A percentile compares a stretch with the other conserved stretches of the same genome.
Conservation (phyloP, 148 eudicot species). For the Gaultheria prostrata region DNA sequence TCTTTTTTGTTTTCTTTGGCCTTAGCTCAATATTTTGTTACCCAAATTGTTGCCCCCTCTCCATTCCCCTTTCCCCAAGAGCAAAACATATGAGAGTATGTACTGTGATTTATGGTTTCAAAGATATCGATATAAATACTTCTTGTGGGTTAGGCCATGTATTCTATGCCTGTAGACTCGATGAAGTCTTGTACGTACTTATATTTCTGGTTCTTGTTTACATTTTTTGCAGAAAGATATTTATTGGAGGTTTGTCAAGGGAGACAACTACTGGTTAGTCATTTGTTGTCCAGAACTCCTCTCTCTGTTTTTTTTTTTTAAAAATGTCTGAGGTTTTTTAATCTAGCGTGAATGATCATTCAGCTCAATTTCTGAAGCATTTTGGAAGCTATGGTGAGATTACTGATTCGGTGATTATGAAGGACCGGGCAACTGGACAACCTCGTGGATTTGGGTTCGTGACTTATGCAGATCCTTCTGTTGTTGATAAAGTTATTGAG, state of each 20-base stretch:
- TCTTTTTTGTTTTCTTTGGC: not conserved
- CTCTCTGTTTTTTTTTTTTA: not conserved
- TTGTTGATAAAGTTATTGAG: slow-evolving; percentile 52
- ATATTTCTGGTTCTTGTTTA: slow-evolving; percentile 25
- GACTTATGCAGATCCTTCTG: slow-evolving; percentile 59
- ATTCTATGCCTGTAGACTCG: not conserved
- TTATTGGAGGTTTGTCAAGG: slow-evolving; percentile 61
- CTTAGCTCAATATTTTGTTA: not conserved
- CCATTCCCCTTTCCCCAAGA: not conserved
- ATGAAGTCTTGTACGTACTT: not conserved
- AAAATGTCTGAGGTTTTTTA: not conserved
- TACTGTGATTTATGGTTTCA: not conserved
- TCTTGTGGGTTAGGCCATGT: not conserved
- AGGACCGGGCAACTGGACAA: slow-evolving; percentile 55
- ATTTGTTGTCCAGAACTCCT: slow-evolving; percentile 18
- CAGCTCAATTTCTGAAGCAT: slow-evolving; percentile 63
- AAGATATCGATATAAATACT: not conserved
- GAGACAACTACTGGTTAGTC: slow-evolving; percentile 73
- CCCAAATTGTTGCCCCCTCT: too few relatives aligned
- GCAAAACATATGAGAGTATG: not conserved
- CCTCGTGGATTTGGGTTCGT: slow-evolving; percentile 68
- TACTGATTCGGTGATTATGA: slow-evolving; percentile 63
- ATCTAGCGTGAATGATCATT: slow-evolving; percentile 20
- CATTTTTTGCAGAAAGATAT: slow-evolving; percentile 55
- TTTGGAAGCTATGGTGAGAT: slow-evolving; percentile 62